Conservation (phyloP, 768 basidiomycete genomes). For the Pleurotus platypus region DNA sequence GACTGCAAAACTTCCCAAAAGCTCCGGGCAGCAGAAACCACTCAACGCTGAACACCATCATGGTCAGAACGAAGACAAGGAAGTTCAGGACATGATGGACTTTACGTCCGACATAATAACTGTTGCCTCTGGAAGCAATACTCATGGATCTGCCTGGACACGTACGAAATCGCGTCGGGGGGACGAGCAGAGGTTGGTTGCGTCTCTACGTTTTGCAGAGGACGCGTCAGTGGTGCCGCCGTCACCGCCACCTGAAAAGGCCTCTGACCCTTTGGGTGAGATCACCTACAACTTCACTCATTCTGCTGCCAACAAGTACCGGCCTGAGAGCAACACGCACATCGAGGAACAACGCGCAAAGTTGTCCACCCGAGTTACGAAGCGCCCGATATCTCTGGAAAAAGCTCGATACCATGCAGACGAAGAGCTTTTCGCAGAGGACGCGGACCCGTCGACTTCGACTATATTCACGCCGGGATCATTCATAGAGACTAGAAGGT, state of each 20-base stretch:
- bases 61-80: background rate
- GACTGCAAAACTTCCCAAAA: background rate
- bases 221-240: constrained; percentile 4
- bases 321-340: background rate
- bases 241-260: background rate
- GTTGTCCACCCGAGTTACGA: constrained; percentile 10
- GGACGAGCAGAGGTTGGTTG: constrained; percentile 33
- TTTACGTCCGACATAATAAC: constrained; percentile 30
- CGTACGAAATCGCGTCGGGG: constrained; percentile 31
- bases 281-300: background rate
- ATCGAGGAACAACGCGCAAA: background rate
- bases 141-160: constrained; percentile 28
- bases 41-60: background rate
- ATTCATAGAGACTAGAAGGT: constrained; percentile 54
- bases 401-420: constrained; percentile 5
- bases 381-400: constrained; percentile 8
- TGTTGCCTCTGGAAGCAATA: constrained; percentile 21
- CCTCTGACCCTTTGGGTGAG: background rate
- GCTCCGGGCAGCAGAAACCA: background rate
- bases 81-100: constrained; percentile 8
- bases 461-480: constrained; percentile 34
- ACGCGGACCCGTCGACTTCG: constrained; percentile 10
- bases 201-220: constrained; percentile 12
- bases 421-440: constrained; percentile 14
- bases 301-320: background rate